Evolutionary conservation across 2,329 filamentous ascomycete genomes (phyloP).

Genomic region (Fusarium tjaetaba): DNA sequence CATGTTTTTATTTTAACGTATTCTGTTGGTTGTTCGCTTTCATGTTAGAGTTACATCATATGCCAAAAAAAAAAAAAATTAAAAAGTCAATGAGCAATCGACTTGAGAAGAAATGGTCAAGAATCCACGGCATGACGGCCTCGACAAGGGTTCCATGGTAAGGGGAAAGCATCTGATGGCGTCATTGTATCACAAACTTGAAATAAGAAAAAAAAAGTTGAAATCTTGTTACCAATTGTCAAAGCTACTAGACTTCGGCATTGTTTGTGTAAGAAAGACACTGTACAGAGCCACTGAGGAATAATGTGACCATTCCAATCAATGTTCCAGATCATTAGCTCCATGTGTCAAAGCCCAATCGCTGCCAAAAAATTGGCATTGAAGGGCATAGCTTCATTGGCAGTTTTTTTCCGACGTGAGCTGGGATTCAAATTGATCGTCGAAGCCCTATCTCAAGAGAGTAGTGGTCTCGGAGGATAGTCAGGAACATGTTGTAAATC

Average conservation of each 20-base stretch:
- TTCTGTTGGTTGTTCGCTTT: not conserved
- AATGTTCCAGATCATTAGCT: slow-evolving; percentile 6
- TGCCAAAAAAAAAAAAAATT: not conserved
- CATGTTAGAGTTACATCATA: slow-evolving; percentile 19
- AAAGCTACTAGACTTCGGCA: not conserved
- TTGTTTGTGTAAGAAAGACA: not conserved
- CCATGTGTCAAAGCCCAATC: slow-evolving; percentile 18
- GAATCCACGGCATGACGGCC: not conserved
- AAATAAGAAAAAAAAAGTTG: not conserved
- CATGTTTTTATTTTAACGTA: not conserved
- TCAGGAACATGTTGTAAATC: slow-evolving; percentile 41
- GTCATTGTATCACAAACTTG: slow-evolving; percentile 24
- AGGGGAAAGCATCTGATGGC: slow-evolving; percentile 31
- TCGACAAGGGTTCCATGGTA: not conserved
- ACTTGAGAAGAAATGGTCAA: not conserved
- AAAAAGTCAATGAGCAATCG: slow-evolving; percentile 13
- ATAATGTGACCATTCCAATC: not conserved
- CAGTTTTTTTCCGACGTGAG: slow-evolving; percentile 32
- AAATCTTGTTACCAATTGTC: not conserved
- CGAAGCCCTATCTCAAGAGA: slow-evolving; percentile 36
- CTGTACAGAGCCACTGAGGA: not conserved
- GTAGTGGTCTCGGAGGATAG: slow-evolving; percentile 34
- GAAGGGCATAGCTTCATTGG: slow-evolving; percentile 33
- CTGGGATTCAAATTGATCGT: slow-evolving; percentile 37
- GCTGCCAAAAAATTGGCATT: slow-evolving; percentile 19